Percentiles rank a stretch among this genome's conserved stretches.
Conservation (phyloP, 106 monocot genomes). For the Apostasia shenzhenica region DNA sequence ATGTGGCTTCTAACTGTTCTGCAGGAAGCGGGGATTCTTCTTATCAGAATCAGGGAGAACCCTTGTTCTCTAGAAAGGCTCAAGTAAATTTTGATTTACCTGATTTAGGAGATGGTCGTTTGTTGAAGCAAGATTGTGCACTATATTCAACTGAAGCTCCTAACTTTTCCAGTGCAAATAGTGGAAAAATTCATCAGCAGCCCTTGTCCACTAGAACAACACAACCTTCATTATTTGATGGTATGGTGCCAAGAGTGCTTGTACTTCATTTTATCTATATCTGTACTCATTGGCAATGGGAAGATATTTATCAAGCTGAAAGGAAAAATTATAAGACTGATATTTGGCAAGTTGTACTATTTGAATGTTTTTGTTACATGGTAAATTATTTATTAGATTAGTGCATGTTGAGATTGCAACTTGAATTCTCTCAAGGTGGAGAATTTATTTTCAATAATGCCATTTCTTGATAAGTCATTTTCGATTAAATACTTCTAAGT, state of each 20-base stretch:
- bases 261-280: no score
- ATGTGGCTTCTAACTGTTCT: constrained; percentile 2
- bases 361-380: no score
- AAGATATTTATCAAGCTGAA: no score
- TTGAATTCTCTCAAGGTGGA: no score
- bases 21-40: not conserved
- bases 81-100: not conserved
- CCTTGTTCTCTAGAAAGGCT: constrained; percentile 33
- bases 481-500: no score
- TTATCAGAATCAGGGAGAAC: constrained; percentile 14
- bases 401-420: no score
- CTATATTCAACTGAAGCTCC: constrained; percentile 20
- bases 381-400: no score
- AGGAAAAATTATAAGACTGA: no score
- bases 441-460: no score
- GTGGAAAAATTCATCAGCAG: constrained; percentile 6
- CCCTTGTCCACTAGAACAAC: not conserved
- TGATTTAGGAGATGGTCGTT: constrained; percentile 1
- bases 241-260: constrained; percentile 6
- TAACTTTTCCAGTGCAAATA: constrained; percentile 23
- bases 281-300: no score
- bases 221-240: constrained; percentile 8
- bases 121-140: constrained; percentile 4
- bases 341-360: no score
- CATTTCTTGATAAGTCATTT: no score